Percentiles rank a stretch among this genome's conserved stretches.
Evolutionary conservation across 2,329 filamentous ascomycete species (phyloP).

Genomic region (Alternaria triticina): DNA sequence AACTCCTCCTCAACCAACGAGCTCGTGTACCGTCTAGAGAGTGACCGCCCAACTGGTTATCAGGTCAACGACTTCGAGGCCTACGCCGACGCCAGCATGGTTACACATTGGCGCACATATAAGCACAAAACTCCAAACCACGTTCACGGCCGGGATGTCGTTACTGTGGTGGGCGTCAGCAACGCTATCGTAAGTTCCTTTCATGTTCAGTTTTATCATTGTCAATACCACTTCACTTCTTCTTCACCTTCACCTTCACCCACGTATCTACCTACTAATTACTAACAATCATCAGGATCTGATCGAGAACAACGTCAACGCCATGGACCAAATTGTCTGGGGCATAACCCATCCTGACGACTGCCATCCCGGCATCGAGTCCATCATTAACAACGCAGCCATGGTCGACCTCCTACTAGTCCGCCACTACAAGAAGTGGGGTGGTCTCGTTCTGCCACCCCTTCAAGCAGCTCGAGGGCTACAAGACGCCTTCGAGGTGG

Average conservation of each 20-base stretch:
- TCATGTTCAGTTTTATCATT: background rate
- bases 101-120: background rate
- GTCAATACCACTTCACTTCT: background rate
- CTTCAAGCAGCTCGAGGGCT: background rate
- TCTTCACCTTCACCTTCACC: background rate
- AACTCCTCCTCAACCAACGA: background rate
- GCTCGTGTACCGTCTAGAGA: background rate
- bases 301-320: background rate
- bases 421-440: slow-evolving; percentile 17
- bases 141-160: background rate
- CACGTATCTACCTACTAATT: background rate
- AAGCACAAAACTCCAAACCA: background rate
- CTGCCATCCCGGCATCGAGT: slow-evolving; percentile 2
- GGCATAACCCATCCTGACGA: slow-evolving; percentile 2
- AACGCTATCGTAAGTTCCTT: background rate
- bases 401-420: slow-evolving; percentile 14
- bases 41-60: background rate
- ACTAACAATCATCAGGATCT: background rate
- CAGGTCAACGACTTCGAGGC: background rate
- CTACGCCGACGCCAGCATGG: background rate
- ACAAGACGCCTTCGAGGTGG: background rate
- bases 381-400: background rate
- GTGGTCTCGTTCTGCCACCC: slow-evolving; percentile 13
- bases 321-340: slow-evolving; percentile 16
- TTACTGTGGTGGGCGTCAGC: background rate